phyloP scores from a whole-genome alignment of 163 green algal genomes.

The Chloroidium sp. region DNA sequence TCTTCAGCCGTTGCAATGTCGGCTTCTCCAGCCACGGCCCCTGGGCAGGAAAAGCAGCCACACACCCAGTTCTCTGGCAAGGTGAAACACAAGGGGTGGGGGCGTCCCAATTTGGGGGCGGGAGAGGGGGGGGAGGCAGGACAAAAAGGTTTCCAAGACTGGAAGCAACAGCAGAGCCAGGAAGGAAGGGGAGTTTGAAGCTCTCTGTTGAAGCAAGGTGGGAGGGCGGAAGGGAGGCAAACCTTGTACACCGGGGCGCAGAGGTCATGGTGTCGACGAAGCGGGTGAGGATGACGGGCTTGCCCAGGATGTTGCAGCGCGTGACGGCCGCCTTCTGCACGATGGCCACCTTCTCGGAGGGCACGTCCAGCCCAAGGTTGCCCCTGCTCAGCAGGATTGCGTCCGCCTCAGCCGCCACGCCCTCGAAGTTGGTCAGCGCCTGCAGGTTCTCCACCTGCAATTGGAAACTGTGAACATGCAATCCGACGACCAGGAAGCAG shows the following conservation, averaged over 20 bases:
- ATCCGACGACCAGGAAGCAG: too few species aligned
- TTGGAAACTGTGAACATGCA: neutral
- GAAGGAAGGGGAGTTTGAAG: neutral
- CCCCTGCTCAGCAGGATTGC: slow-evolving; percentile 72
- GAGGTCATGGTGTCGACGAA: slow-evolving; percentile 53
- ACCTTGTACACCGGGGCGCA: slow-evolving; percentile 62
- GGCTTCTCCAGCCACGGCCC: too few species aligned
- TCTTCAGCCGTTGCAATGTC: too few species aligned
- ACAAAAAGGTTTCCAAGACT: too few species aligned
- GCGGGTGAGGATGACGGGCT: slow-evolving; percentile 48
- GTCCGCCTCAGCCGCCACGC: slow-evolving; percentile 68
- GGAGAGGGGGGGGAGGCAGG: too few species aligned
- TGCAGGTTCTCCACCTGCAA: slow-evolving; percentile 58
- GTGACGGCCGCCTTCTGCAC: slow-evolving; percentile 66
- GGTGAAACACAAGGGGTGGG: too few species aligned
- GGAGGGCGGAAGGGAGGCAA: neutral
- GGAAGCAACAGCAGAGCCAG: neutral
- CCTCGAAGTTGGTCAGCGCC: slow-evolving; percentile 65
- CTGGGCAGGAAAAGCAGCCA: too few species aligned
- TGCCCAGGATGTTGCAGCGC: slow-evolving; percentile 18
- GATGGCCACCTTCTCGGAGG: slow-evolving; percentile 44
- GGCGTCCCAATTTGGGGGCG: too few species aligned
- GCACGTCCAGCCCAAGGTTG: slow-evolving; percentile 82
- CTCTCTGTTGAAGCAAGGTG: too few species aligned
- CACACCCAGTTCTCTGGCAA: too few species aligned